Conservation (phyloP, 257 asterid species). For the Capsicum chinense region DNA sequence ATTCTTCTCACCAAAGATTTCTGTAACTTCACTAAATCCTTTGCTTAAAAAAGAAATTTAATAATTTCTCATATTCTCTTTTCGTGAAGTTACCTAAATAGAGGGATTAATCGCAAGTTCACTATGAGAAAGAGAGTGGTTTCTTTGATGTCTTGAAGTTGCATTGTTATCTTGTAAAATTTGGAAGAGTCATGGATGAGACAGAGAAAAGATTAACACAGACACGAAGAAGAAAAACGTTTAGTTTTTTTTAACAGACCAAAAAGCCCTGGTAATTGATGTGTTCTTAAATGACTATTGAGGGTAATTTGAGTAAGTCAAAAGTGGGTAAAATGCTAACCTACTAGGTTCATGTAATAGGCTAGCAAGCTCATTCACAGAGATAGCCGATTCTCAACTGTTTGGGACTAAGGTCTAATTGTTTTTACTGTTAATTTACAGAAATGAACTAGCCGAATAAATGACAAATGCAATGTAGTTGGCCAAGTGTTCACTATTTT, state of each 20-base stretch:
- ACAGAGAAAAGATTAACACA: neutral
- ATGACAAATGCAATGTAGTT: neutral
- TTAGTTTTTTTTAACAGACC: neutral
- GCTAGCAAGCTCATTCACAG: neutral
- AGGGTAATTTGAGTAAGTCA: neutral
- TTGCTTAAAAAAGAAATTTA: neutral
- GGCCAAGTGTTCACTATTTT: neutral
- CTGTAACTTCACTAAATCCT: neutral
- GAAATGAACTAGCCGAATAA: neutral
- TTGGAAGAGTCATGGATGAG: neutral
- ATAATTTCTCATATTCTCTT: slow-evolving; percentile 9
- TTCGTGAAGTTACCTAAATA: neutral
- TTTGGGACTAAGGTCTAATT: neutral
- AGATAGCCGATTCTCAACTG: neutral
- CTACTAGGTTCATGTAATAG: neutral
- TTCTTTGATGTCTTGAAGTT: neutral
- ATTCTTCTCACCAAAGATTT: slow-evolving; percentile 2
- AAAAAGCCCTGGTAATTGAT: neutral
- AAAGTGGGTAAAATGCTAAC: neutral
- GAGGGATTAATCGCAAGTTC: slow-evolving; percentile 1
- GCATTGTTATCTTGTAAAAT: neutral
- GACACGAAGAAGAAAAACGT: neutral
- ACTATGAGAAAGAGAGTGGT: neutral
- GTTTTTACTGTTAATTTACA: slow-evolving; percentile 1
- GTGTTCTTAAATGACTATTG: neutral